phyloP scores from a whole-genome alignment of 768 basidiomycete genomes.

The Trametes cingulata region DNA sequence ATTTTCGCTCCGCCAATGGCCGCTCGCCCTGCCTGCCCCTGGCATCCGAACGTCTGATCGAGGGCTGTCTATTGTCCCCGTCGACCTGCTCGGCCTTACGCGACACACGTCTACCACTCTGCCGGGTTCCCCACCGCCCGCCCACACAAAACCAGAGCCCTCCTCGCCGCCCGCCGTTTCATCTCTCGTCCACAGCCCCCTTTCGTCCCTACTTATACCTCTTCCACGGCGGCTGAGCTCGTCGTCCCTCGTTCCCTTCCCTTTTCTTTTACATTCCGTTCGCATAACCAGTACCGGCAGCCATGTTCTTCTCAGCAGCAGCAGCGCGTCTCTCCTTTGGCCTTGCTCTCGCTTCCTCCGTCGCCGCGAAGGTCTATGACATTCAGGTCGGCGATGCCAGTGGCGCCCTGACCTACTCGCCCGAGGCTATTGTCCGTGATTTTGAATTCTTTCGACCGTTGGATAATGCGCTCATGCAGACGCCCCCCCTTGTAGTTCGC shows the following conservation, averaged over 20 bases:
- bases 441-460: not conserved
- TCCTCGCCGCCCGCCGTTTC: constrained; percentile 9
- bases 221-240: constrained; percentile 34
- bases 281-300: constrained; percentile 7
- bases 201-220: constrained; percentile 23
- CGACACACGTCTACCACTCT: constrained; percentile 2
- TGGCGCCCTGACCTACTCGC: constrained; percentile 45
- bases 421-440: constrained; percentile 52
- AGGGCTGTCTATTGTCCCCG: constrained; percentile 1
- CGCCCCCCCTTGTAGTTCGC: constrained; percentile 38
- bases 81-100: not conserved
- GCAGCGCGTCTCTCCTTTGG: constrained; percentile 39
- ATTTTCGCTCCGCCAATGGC: constrained; percentile 15
- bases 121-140: constrained; percentile 12
- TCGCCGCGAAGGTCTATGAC: constrained; percentile 50
- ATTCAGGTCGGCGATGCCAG: constrained; percentile 53
- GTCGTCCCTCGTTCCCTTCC: constrained; percentile 45
- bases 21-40: not conserved
- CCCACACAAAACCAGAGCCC: constrained; percentile 12
- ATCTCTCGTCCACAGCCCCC: constrained; percentile 27
- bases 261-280: constrained; percentile 18
- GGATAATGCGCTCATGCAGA: not conserved
- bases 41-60: constrained; percentile 3
- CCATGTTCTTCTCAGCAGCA: constrained; percentile 17
- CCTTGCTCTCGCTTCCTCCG: constrained; percentile 52